Base-by-base conservation (phyloP, 2,329 filamentous ascomycete genomes). In the Cytospora chrysosperma region DNA sequence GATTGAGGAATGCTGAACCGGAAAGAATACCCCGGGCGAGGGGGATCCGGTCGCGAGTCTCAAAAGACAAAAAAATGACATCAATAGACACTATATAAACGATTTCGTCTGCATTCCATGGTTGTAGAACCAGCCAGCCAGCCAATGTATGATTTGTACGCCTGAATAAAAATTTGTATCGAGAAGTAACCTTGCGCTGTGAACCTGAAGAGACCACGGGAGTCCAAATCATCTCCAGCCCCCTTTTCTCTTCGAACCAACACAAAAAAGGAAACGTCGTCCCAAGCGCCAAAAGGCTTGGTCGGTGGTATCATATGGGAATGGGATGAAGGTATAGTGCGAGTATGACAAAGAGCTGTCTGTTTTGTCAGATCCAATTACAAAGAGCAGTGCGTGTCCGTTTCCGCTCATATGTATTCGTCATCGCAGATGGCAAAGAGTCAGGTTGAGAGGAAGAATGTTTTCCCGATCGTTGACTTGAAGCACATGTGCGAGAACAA, bases 11-110 rank as follows among this genome's bases (percentile, higher is more conserved):
- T 40, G 37, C 12, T 40, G n/a, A 10, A n/a, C n/a, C 37, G 37
- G 37, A 40, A 15, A 40, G 8, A 9, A 19, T n/a, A n/a, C 15
- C 37, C 37, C 37, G 17, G 17, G 17, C 17, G 8, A 40, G 19
- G 4, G 37, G n/a, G 1, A 1, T 7, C 7, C n/a, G 28, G 28
- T 30, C 9, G n/a, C n/a, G 43, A 13, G 15, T 40, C 37, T 47
- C n/a, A 24, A 47, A 24, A 47, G 9, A 47, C n/a, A 47, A 47
- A 47, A 7, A 53, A 49, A 26, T 55, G 37, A 61, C 37, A 62
- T 63, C 60, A 65, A 65, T 65, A 65, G 52, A 65, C 60, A 65
- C 63, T 65, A 65, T 26, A 54, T 47, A 62, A n/a, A 65, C 55
- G 55, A 55, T 30, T 8, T 56, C 59, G 43, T 59, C 34, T 54